Conservation (phyloP, 2,329 filamentous ascomycete genomes). For the Fusarium mundagurra region DNA sequence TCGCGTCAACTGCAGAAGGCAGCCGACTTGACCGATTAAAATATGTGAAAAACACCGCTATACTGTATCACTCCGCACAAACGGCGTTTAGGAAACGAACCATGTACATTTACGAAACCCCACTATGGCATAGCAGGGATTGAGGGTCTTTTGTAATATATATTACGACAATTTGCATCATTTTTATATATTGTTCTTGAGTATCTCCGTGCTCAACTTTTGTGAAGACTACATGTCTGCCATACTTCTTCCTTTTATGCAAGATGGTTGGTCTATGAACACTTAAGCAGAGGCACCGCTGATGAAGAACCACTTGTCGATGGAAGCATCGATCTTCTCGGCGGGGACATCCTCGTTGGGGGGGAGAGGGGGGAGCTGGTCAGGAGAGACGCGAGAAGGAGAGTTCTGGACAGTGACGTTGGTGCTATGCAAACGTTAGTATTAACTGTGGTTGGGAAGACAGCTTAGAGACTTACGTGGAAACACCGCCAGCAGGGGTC, state of each 20-base stretch:
- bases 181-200: constrained; percentile 33
- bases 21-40: constrained; percentile 74
- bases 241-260: constrained; percentile 24
- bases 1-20: constrained; percentile 83
- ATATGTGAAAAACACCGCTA: constrained; percentile 36
- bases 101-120: constrained; percentile 29
- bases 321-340: constrained; percentile 92
- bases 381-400: constrained; percentile 73
- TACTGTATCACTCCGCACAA: constrained; percentile 45
- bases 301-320: constrained; percentile 99
- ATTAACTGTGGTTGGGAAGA: not conserved
- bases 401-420: constrained; percentile 83
- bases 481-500: constrained; percentile 79
- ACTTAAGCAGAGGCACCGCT: constrained; percentile 87
- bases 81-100: constrained; percentile 46
- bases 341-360: constrained; percentile 81
- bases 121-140: constrained; percentile 28
- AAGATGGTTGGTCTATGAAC: constrained; percentile 19
- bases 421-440: constrained; percentile 65
- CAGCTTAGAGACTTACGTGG: constrained; percentile 70
- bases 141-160: constrained; percentile 40
- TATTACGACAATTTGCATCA: constrained; percentile 39
- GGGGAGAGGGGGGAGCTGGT: constrained; percentile 80
- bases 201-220: constrained; percentile 29
- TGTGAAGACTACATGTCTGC: constrained; percentile 26